A percentile compares a stretch with the other conserved stretches of the same genome.
These are phyloP conservation scores for Mitragyna speciosa DNA, from an alignment of 257 asterid genomes.

Conservation along the genomic window DNA sequence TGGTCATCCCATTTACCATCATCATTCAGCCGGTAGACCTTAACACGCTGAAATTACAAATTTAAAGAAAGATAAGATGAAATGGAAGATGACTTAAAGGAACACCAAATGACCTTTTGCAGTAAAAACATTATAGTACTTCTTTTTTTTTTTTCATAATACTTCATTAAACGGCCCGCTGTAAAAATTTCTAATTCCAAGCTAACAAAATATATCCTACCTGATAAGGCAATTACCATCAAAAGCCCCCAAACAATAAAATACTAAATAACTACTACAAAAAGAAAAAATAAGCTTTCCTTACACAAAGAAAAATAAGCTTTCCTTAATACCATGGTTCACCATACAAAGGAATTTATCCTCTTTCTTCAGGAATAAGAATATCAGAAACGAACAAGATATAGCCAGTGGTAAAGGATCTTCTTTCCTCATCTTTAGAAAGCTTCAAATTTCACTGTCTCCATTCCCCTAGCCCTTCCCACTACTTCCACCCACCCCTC, in stretches of 20 bases:
- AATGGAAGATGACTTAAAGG: background rate
- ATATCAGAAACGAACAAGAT: background rate
- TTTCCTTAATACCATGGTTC: background rate
- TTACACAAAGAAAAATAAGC: background rate
- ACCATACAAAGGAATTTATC: background rate
- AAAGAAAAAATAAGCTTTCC: no score
- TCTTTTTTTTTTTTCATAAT: no score
- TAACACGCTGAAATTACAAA: constrained; percentile 70
- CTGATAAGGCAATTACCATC: background rate
- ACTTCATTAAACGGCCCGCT: background rate
- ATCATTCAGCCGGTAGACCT: constrained; percentile 85
- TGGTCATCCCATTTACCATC: constrained; percentile 99
- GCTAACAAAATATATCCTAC: no score
- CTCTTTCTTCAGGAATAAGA: background rate
- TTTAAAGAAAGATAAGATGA: background rate
- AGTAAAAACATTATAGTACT: background rate
- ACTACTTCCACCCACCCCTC: background rate
- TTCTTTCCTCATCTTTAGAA: background rate
- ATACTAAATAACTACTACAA: background rate
- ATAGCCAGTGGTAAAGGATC: background rate
- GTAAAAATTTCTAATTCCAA: background rate
- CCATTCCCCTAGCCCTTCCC: background rate
- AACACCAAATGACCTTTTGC: background rate
- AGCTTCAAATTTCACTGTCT: background rate
- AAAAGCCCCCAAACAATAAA: background rate